Evolutionary conservation across 306 rosid genomes (phyloP).

Genomic region (Medicago arabica): DNA sequence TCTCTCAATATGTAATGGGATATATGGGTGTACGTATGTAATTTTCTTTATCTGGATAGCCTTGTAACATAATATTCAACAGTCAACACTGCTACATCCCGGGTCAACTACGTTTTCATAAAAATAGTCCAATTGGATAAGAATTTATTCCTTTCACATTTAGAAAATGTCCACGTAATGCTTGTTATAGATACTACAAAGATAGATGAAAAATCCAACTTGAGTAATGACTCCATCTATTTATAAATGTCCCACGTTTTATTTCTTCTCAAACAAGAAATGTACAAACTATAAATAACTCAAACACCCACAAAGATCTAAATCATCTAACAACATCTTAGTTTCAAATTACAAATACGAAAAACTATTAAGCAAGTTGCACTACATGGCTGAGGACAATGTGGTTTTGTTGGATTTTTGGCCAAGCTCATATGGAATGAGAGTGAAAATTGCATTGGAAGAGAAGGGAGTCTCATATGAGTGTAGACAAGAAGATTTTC

Average conservation of each 20-base stretch:
- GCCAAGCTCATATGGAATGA: slow-evolving; percentile 67
- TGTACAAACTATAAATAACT: slow-evolving; percentile 47
- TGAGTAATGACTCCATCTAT: slow-evolving; percentile 38
- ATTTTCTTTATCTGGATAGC: too few species aligned
- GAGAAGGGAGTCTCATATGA: slow-evolving; percentile 61
- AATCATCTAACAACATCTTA: slow-evolving; percentile 20
- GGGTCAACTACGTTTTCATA: too few species aligned
- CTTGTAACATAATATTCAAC: too few species aligned
- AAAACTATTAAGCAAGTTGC: slow-evolving; percentile 1
- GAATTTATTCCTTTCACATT: too few species aligned
- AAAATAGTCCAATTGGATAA: too few species aligned
- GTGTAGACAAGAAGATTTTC: slow-evolving; percentile 54
- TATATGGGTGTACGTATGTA: too few species aligned
- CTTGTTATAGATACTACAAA: background rate
- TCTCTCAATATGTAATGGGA: too few species aligned
- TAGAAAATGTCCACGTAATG: too few species aligned
- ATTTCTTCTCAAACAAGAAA: slow-evolving; percentile 34
- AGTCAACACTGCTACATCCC: too few species aligned
- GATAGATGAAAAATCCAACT: slow-evolving; percentile 17
- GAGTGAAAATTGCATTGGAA: slow-evolving; percentile 62
- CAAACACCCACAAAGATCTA: slow-evolving; percentile 8
- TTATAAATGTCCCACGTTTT: background rate
- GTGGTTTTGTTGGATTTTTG: slow-evolving; percentile 63
- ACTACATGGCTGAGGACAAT: slow-evolving; percentile 50
- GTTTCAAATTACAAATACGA: background rate